Base-by-base conservation (phyloP, 768 basidiomycete genomes). In the Hebeloma cylindrosporum region DNA sequence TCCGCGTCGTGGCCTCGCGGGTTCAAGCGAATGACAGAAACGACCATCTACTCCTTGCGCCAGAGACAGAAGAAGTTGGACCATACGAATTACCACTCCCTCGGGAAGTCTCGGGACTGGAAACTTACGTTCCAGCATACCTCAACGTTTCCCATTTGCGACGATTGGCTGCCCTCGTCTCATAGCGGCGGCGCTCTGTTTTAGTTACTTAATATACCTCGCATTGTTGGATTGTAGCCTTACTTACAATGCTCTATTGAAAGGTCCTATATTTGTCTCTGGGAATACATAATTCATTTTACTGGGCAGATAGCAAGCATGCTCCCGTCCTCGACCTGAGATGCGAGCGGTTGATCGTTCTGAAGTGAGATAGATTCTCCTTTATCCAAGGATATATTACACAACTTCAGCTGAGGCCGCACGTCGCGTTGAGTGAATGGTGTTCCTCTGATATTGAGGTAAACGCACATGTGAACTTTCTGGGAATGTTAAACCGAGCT, bases 41-140 rank as follows among this genome's bases (percentile, higher is more conserved):
- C 62, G 96, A 99, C 64, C 95, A 98, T 63, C 77, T 99, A 14
- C 81, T 99, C 47, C 83, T 99, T 40, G 83, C 92, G 22, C 94
- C 95, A 21, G 96, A 98, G 66, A 91, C 88, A 31, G 96, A 98
- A 61, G 96, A 98, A 69, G 95, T 96, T 16, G 92, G 93, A 20
- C 87, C 92, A 39, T 97, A 92, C 62, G 94, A 98, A 62, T 73
- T 93, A 34, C 94, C 96, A 2, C 75, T 94, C 43, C 90, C 94
- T 16, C 83, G 96, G 46, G 94, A 98, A 59, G 93, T 98, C 31
- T 88, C 88, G 1, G 95, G 93, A 16, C 71, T 99, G 56, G 96
- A 98, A 74, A 97, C 95, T 22, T 98, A 94, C 59, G 89, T 94
- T 20, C 92, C 92, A 28, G 87, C 91, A 56, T 93, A 92, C 60